Evolutionary conservation across 306 rosid genomes (phyloP).

Genomic region (Begonia peltatifolia): DNA sequence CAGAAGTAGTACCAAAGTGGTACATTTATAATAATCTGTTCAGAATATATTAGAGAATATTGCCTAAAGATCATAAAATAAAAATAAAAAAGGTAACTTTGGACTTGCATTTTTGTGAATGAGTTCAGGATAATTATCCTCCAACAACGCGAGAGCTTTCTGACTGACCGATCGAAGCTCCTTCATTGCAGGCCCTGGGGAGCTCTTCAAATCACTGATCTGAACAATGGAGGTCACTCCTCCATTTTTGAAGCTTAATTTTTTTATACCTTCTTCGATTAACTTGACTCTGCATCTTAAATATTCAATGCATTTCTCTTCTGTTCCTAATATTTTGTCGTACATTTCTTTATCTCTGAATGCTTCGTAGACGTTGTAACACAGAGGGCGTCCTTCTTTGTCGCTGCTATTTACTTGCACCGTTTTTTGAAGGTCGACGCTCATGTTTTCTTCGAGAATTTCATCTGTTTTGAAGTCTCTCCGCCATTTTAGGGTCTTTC

Average conservation of each 20-base stretch:
- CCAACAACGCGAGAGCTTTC: slow-evolving; percentile 29
- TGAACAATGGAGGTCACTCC: slow-evolving; percentile 46
- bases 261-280: slow-evolving; percentile 40
- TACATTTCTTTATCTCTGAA: slow-evolving; percentile 29
- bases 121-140: slow-evolving; percentile 54
- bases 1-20: slow-evolving; percentile 72
- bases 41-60: neutral
- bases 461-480: slow-evolving; percentile 21
- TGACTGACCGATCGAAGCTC: slow-evolving; percentile 34
- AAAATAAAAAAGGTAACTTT: neutral
- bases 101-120: slow-evolving; percentile 25
- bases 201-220: slow-evolving; percentile 49
- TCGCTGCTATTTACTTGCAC: slow-evolving; percentile 27
- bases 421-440: slow-evolving; percentile 19
- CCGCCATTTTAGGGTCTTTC: slow-evolving; percentile 52
- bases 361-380: slow-evolving; percentile 25
- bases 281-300: slow-evolving; percentile 54
- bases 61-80: too few relatives aligned
- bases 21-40: slow-evolving; percentile 56
- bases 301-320: slow-evolving; percentile 22
- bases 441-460: slow-evolving; percentile 28
- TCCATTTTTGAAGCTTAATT: slow-evolving; percentile 34
- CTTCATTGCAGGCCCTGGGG: slow-evolving; percentile 33
- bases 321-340: slow-evolving; percentile 28
- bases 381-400: slow-evolving; percentile 55